Percentiles rank a stretch among this genome's conserved stretches.
Conservation (phyloP, 192 early-diverging fungal species). For the Coemansia asiatica region DNA sequence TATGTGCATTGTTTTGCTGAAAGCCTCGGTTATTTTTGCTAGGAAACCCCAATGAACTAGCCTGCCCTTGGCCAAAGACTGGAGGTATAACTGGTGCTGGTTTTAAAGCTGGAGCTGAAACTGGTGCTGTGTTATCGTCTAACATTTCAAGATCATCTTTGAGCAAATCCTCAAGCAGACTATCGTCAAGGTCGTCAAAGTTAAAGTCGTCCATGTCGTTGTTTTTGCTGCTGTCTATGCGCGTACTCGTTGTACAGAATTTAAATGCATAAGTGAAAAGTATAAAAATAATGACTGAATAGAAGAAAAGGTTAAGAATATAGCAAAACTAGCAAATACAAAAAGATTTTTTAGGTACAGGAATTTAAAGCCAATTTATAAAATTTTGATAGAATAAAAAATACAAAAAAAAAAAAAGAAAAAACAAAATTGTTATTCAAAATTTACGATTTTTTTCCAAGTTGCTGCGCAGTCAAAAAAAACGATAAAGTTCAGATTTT, state of each 20-base stretch:
- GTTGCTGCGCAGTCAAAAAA: slow-evolving; percentile 25
- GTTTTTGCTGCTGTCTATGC: slow-evolving; percentile 8
- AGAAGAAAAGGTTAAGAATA: background rate
- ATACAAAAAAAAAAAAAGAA: slow-evolving; percentile 7
- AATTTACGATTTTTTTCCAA: background rate
- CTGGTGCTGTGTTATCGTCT: background rate
- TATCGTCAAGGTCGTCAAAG: slow-evolving; percentile 35
- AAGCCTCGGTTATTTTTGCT: background rate
- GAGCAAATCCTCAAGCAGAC: slow-evolving; percentile 39
- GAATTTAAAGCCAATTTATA: background rate
- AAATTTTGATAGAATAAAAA: background rate
- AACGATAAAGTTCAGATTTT: background rate
- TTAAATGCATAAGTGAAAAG: background rate
- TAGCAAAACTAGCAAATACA: no score
- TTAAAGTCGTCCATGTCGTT: slow-evolving; percentile 32
- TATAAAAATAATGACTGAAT: background rate
- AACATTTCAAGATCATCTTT: slow-evolving; percentile 26
- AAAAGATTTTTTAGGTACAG: no score
- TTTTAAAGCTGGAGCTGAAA: background rate
- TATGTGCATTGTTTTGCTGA: background rate
- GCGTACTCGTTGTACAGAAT: slow-evolving; percentile 6
- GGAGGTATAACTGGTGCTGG: background rate
- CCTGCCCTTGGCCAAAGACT: background rate
- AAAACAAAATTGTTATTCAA: slow-evolving; percentile 3
- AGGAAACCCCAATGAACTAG: background rate